Evolutionary conservation across 805 yeast species (phyloP).

Genomic region (Wickerhamomyces xylosicus): DNA sequence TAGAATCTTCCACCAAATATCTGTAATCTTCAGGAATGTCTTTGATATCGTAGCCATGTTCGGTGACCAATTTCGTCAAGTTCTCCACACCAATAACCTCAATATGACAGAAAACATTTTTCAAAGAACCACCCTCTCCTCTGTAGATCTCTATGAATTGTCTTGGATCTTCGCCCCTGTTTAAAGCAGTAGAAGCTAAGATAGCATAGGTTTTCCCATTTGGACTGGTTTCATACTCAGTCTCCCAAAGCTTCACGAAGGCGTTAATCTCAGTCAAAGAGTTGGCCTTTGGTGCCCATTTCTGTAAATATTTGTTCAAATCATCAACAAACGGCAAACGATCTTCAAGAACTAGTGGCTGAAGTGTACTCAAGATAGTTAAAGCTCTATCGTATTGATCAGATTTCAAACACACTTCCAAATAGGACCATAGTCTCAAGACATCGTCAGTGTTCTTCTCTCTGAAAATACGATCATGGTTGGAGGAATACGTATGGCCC

Average conservation of each 20-base stretch:
- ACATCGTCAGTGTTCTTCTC: constrained; percentile 37
- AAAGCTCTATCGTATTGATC: constrained; percentile 62
- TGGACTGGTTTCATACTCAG: constrained; percentile 25
- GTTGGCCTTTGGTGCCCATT: constrained; percentile 24
- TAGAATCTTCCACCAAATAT: constrained; percentile 13
- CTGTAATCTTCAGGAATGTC: constrained; percentile 26
- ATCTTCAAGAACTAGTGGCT: constrained; percentile 32
- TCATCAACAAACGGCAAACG: constrained; percentile 48
- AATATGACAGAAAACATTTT: constrained; percentile 18
- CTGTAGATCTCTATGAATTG: constrained; percentile 19
- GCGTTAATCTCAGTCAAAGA: constrained; percentile 32
- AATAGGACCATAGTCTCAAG: constrained; percentile 61
- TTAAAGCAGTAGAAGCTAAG: constrained; percentile 24
- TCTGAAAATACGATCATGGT: constrained; percentile 13
- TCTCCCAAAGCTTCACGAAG: constrained; percentile 26
- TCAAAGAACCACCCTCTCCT: constrained; percentile 17
- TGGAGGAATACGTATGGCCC: constrained; percentile 12
- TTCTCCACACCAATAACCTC: constrained; percentile 44
- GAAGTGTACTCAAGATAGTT: constrained; percentile 51
- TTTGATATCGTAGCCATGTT: constrained; percentile 11
- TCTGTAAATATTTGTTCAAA: constrained; percentile 50
- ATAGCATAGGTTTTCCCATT: constrained; percentile 56
- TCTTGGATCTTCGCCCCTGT: constrained; percentile 14
- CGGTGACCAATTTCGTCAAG: constrained; percentile 21
- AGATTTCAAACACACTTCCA: constrained; percentile 68